Evolutionary conservation across 176 grass and related monocot species (phyloP).

Genomic region (Olyra latifolia): DNA sequence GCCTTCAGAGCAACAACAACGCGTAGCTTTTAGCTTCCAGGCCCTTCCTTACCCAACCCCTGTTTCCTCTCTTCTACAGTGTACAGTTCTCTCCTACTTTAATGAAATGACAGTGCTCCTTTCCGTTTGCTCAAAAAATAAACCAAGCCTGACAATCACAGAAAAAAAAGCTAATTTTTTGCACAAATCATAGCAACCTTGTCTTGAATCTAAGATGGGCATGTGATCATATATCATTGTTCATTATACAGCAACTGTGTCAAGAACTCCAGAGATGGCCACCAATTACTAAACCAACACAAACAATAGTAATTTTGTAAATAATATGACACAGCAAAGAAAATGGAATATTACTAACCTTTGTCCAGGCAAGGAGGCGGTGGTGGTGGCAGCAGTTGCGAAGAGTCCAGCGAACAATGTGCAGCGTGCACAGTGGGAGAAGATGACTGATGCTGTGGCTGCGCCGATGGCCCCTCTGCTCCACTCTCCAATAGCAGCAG

Average conservation of each 20-base stretch:
- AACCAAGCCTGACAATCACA: neutral
- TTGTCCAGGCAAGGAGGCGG: slow-evolving; percentile 21
- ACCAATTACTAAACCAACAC: slow-evolving; percentile 23
- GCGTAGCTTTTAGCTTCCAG: no score
- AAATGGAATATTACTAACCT: slow-evolving; percentile 30
- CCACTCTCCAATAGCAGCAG: neutral
- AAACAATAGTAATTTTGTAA: slow-evolving; percentile 6
- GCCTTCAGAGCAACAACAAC: no score
- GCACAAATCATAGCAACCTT: slow-evolving; percentile 11
- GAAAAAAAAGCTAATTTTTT: neutral
- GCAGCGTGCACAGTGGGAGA: slow-evolving; percentile 5
- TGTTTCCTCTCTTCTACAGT: no score
- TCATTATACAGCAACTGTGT: slow-evolving; percentile 1
- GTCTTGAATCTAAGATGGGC: neutral
- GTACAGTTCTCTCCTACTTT: no score
- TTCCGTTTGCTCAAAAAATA: no score
- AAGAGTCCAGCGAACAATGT: slow-evolving; percentile 26
- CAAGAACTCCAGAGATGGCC: slow-evolving; percentile 14
- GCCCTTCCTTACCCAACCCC: no score
- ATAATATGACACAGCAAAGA: slow-evolving; percentile 4
- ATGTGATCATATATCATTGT: neutral
- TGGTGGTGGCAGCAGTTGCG: slow-evolving; percentile 13
- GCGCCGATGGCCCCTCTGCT: slow-evolving; percentile 14
- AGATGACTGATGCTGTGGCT: slow-evolving; percentile 30
- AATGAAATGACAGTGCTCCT: no score